Evolutionary conservation across 805 yeast species (phyloP).

Genomic region (Allodekkera sacchari): DNA sequence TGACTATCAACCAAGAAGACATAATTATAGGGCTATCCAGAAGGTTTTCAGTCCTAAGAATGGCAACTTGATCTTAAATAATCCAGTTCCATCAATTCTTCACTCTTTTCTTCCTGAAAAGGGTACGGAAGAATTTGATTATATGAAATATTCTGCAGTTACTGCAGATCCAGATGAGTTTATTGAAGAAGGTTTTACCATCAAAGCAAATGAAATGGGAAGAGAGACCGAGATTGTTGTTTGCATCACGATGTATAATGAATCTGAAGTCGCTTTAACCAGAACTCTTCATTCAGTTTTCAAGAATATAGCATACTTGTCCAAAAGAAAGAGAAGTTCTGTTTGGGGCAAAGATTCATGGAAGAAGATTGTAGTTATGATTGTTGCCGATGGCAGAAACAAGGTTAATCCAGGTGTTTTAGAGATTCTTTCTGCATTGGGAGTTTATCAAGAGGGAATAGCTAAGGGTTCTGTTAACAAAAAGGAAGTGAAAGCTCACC

Average conservation of each 20-base stretch:
- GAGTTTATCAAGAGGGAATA: conserved; percentile 95
- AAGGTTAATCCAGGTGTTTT: conserved; percentile 79
- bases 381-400: conserved; percentile 91
- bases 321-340: conserved; percentile 70
- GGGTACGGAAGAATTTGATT: conserved; percentile 86
- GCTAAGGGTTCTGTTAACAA: conserved; percentile 92
- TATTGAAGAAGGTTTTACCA: conserved; percentile 67
- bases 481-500: conserved; percentile 84
- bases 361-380: conserved; percentile 90
- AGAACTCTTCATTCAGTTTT: conserved; percentile 93
- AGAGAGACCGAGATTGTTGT: conserved; percentile 89
- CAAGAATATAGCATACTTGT: conserved; percentile 82
- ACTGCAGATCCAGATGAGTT: conserved; percentile 90
- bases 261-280: conserved; percentile 81
- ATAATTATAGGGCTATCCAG: conserved; percentile 25
- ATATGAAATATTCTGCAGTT: conserved; percentile 96
- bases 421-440: conserved; percentile 87
- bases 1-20: conserved; percentile 30
- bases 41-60: conserved; percentile 69
- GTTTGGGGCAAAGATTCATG: conserved; percentile 97
- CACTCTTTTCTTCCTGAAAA: conserved; percentile 78
- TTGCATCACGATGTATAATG: conserved; percentile 96
- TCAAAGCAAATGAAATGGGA: conserved; percentile 77
- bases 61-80: conserved; percentile 84
- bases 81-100: conserved; percentile 88